These are phyloP conservation scores for Zalaria sp. DNA, from an alignment of 2,329 filamentous ascomycete genomes.

Conservation along the genomic window DNA sequence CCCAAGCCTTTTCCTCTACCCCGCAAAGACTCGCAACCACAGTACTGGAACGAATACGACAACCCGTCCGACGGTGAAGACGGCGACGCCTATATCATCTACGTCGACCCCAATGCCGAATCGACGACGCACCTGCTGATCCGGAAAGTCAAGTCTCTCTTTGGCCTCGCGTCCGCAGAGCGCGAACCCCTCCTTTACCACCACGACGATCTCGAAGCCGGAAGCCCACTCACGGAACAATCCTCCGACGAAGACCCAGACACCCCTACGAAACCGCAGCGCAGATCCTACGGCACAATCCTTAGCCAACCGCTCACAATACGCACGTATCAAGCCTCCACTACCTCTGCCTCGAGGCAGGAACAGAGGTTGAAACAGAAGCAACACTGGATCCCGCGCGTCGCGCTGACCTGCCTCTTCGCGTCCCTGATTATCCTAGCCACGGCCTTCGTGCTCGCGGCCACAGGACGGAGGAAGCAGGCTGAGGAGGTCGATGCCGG, in stretches of 20 bases:
- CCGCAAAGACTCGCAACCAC: conserved; percentile 13
- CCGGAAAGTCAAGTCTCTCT: conserved; percentile 28
- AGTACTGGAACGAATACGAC: conserved; percentile 82
- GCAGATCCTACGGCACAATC: conserved; percentile 3
- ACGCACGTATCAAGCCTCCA: conserved; percentile 3
- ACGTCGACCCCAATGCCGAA: conserved; percentile 54
- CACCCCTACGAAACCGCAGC: conserved; percentile 22
- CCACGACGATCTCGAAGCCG: conserved; percentile 3
- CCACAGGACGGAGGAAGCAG: conserved; percentile 53
- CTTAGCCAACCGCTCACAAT: neutral
- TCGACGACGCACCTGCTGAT: conserved; percentile 53
- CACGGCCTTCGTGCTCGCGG: conserved; percentile 51
- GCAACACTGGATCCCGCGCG: conserved; percentile 9
- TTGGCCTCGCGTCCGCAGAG: conserved; percentile 12
- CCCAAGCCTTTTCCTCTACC: conserved; percentile 8
- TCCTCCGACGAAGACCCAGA: conserved; percentile 16
- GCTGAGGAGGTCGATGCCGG: conserved; percentile 60
- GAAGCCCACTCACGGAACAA: conserved; percentile 11
- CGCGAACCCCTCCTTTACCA: conserved; percentile 10
- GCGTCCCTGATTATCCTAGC: conserved; percentile 49
- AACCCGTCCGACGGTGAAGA: conserved; percentile 55
- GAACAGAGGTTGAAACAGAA: neutral
- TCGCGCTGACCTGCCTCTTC: conserved; percentile 38
- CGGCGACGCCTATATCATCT: conserved; percentile 52
- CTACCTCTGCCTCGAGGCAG: neutral